Base-by-base conservation (phyloP, 768 basidiomycete genomes). In the Podaxis carcinomalis region DNA sequence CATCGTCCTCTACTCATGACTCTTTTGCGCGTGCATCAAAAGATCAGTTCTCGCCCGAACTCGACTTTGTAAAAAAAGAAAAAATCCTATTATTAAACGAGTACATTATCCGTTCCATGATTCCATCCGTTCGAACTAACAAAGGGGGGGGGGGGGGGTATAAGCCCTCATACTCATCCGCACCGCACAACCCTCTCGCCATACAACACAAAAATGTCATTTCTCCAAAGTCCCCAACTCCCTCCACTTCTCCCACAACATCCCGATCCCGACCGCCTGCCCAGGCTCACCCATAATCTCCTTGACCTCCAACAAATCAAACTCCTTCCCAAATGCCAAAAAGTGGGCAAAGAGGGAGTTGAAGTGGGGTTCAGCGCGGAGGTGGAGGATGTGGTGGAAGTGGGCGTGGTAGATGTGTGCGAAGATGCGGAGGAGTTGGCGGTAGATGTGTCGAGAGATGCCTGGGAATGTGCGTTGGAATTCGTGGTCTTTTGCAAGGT, bases 261-360 rank as follows among this genome's bases (percentile, higher is more conserved):
- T 74, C 5, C 92, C 92, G 16, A 89, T 80, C 0, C 93, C 92
- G 0, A 90, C 89, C 2, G 79, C 74, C 4, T 82, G 74, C 52
- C 80, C 82, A 1, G 83, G 68, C 47, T 84, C 76, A 0, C 92
- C 92, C 63, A 83, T 89, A 70, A 97, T 84, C 70, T 98, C 96
- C 74, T 89, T 92, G 63, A 89, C 79, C 56, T 96, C 93, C 65
- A 98, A 72, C 62, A 98, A 72, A 68, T 98, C 92, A 73, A 95
- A 98, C 73, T 98, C 93, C 64, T 84, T 83, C 0, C 96, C 96
- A 68, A 98, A 98, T 0, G 95, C 94, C 54, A 98, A 79, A 77
- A 97, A 99, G 74, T 98, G 96, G 0, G 96, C 96, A 73, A 98
- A 98, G 39, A 98, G 86, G 3, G 94, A 96, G 73, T 96, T 96